These are phyloP conservation scores for Tuber magnatum DNA, from an alignment of 495 filamentous ascomycete species.

Conservation along the genomic window DNA sequence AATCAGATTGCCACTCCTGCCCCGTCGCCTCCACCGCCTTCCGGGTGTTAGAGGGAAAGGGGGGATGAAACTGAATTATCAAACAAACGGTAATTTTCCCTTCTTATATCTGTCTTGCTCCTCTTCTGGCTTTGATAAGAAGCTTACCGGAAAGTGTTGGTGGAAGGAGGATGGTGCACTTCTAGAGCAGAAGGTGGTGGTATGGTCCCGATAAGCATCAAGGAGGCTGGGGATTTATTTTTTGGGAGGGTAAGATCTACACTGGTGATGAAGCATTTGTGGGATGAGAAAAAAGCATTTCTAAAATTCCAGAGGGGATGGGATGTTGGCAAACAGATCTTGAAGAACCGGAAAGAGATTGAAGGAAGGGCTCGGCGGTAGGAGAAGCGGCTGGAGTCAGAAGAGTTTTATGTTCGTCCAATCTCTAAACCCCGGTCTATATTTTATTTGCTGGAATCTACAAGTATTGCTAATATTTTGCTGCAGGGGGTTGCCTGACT, in stretches of 20 bases:
- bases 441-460: too few species aligned
- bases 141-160: slow-evolving; percentile 60
- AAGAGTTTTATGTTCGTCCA: slow-evolving; percentile 71
- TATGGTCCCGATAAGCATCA: slow-evolving; percentile 62
- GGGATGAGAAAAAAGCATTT: slow-evolving; percentile 84
- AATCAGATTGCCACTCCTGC: slow-evolving; percentile 97
- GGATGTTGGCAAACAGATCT: slow-evolving; percentile 48
- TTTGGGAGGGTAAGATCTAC: slow-evolving; percentile 81
- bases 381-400: slow-evolving; percentile 59
- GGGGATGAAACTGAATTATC: slow-evolving; percentile 97
- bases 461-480: too few species aligned
- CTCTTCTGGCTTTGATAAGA: background rate
- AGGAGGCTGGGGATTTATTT: slow-evolving; percentile 89
- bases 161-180: slow-evolving; percentile 64
- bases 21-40: slow-evolving; percentile 89
- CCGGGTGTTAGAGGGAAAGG: slow-evolving; percentile 81
- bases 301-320: slow-evolving; percentile 87
- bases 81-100: slow-evolving; percentile 96
- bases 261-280: slow-evolving; percentile 80
- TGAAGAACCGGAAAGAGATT: slow-evolving; percentile 40
- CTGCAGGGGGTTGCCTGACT: too few species aligned
- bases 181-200: slow-evolving; percentile 51
- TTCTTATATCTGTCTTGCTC: slow-evolving; percentile 79
- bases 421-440: too few species aligned
- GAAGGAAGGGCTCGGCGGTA: slow-evolving; percentile 42